phyloP scores from a whole-genome alignment of 139 green algal genomes.

The Yamagishiella unicocca region DNA sequence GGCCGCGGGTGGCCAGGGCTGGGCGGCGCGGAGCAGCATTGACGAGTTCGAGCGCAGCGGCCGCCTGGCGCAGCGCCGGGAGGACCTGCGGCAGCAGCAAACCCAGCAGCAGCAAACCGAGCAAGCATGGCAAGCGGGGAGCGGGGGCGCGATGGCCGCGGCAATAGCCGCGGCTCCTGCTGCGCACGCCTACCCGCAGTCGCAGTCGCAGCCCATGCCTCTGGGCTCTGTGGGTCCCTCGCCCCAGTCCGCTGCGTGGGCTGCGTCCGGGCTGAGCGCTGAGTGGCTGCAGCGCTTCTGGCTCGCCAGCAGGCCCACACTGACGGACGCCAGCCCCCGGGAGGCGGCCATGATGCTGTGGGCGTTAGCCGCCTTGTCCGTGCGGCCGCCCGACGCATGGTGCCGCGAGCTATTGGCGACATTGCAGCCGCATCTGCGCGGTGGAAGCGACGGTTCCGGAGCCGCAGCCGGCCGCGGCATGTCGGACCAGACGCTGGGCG shows the following conservation, averaged over 20 bases:
- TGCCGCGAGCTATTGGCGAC: neutral
- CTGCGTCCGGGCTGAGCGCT: slow-evolving; percentile 6
- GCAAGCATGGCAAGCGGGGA: neutral
- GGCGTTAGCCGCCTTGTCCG: neutral
- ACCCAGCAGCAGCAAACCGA: neutral
- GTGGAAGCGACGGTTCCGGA: neutral
- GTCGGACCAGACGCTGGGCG: slow-evolving; percentile 10
- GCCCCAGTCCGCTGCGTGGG: neutral
- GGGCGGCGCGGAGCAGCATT: neutral
- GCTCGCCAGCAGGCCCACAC: neutral
- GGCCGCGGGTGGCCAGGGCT: neutral
- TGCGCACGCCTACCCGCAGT: neutral
- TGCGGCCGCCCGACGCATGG: slow-evolving; percentile 25
- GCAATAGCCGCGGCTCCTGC: neutral
- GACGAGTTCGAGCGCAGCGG: slow-evolving; percentile 38
- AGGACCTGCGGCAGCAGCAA: neutral
- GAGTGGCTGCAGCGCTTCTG: slow-evolving; percentile 35
- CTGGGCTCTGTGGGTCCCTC: too few relatives aligned
- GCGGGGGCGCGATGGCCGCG: neutral
- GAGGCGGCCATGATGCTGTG: slow-evolving; percentile 41
- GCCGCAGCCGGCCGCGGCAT: neutral
- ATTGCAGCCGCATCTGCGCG: neutral
- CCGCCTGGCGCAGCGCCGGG: neutral
- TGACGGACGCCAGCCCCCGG: neutral
- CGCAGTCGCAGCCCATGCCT: neutral